These are phyloP conservation scores for Trichoderma reesei DNA, from an alignment of 495 filamentous ascomycete species.

Conservation along the genomic window DNA sequence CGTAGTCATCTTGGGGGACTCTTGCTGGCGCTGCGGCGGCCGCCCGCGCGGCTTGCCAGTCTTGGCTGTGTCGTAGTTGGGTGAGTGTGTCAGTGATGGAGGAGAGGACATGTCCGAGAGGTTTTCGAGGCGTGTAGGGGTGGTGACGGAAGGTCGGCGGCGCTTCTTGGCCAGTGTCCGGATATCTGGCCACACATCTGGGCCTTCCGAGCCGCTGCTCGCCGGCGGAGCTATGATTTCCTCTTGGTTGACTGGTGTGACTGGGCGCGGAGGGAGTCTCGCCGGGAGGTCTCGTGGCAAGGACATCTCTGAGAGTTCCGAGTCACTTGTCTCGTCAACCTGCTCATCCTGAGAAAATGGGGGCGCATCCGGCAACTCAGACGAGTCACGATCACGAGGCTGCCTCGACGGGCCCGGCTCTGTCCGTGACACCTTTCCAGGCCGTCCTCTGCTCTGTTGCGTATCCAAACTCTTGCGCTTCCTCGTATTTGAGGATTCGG, in stretches of 20 bases:
- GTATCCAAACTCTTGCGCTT: conserved; percentile 38
- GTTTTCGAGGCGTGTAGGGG: conserved; percentile 16
- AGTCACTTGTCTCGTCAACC: conserved; percentile 10
- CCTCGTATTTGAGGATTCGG: conserved; percentile 23
- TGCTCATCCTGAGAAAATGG: conserved; percentile 11
- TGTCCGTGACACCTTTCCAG: conserved; percentile 13
- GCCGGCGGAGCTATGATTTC: conserved; percentile 36
- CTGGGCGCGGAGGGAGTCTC: conserved; percentile 15
- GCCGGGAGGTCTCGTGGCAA: conserved; percentile 21
- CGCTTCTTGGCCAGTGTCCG: conserved; percentile 25
- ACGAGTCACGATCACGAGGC: neutral
- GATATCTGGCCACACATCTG: conserved; percentile 29
- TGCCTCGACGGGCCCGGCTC: neutral
- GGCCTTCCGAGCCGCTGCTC: conserved; percentile 29
- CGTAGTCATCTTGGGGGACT: conserved; percentile 28
- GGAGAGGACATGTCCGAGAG: conserved; percentile 39
- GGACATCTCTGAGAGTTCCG: conserved; percentile 20
- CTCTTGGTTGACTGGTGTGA: conserved; percentile 19
- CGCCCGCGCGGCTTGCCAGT: conserved; percentile 17
- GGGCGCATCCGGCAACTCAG: conserved; percentile 7
- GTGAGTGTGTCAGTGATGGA: conserved; percentile 42
- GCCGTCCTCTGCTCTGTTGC: conserved; percentile 23
- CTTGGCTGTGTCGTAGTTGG: conserved; percentile 26
- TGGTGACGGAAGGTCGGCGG: conserved; percentile 20
- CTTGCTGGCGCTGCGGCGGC: conserved; percentile 16